A percentile compares a stretch with the other conserved stretches of the same genome.
Evolutionary conservation across 352 stramenopile genomes (phyloP).

Genomic region (Phytopythium vexans): DNA sequence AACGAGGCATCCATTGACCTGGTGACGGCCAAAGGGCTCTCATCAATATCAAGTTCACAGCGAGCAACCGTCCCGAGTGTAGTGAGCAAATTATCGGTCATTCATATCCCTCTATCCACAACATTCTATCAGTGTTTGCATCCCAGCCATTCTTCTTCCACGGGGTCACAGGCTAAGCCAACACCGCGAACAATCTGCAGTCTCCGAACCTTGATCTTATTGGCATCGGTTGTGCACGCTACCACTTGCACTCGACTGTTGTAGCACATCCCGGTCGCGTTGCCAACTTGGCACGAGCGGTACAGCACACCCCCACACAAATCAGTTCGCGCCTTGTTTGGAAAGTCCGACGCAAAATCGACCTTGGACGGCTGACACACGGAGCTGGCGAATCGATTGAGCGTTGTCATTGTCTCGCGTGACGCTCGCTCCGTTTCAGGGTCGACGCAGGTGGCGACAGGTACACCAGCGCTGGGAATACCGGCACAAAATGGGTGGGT

Average conservation of each 20-base stretch:
- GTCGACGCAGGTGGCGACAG: constrained; percentile 13
- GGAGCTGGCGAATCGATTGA: constrained; percentile 5
- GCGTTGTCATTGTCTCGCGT: constrained; percentile 3
- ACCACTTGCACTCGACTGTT: constrained; percentile 33
- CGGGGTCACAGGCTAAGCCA: constrained; percentile 10
- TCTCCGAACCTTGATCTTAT: constrained; percentile 21
- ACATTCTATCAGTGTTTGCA: neutral
- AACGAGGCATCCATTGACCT: no score
- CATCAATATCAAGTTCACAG: no score
- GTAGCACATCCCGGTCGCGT: constrained; percentile 28
- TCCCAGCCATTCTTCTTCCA: constrained; percentile 24
- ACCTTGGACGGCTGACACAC: constrained; percentile 14
- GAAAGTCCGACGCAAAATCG: constrained; percentile 12
- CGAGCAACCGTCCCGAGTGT: no score
- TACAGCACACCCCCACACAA: constrained; percentile 25
- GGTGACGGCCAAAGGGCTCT: no score
- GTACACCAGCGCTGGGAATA: neutral
- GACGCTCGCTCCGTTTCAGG: constrained; percentile 4
- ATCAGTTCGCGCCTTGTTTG: constrained; percentile 15
- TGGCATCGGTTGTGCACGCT: constrained; percentile 20
- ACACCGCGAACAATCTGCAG: constrained; percentile 19
- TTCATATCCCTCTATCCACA: no score
- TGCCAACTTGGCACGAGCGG: constrained; percentile 15
- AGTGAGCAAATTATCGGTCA: no score
- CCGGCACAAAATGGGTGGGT: constrained; percentile 16